Base-by-base conservation (phyloP, 2,329 filamentous ascomycete genomes). In the Cladosporium sp. region DNA sequence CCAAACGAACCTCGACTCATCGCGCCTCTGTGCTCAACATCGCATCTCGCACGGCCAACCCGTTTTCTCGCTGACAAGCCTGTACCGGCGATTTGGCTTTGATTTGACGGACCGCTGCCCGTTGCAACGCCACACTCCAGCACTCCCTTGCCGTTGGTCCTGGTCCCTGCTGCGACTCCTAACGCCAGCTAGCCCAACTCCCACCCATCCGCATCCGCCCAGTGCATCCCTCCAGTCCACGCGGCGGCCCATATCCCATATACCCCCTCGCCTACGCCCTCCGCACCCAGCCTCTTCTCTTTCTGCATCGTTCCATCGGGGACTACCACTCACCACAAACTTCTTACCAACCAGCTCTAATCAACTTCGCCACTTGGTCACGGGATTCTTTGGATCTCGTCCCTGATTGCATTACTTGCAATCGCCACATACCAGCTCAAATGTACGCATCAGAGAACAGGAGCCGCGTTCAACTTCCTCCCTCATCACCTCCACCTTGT, bases 391-490 rank as follows among this genome's bases (percentile, higher is more conserved):
- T 36, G 46, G 62, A 64, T 64, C 62, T 64, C 62, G 62, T 58
- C 46, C 39, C 30, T 49, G 62, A 64, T 58, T 64, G 62, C 62
- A 64, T 53, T 43, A 49, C 43, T 28, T 53, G 54, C 49, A 54
- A 57, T 49, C 54, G 34, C 49, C 62, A 43, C 53, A 54, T 43
- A 34, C 54, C 62, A 54, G 54, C 49, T 43, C 62, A 64, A 62
- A 64, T 64, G 62, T 64, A 58, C 53, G 58, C 62, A 58, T 58
- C 62, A 64, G 53, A 58, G 54, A 49, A 51, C 62, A 64, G 62
- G 54, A 64, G 62, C 62, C 62, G 53, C 62, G 62, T 58, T 51
- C 53, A 64, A 49, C 36, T 64, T 32, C 54, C 36, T 49, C 53
- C 53, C 46, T 57, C 53, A 11, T 43, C 43, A 58, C 39, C 53